Evolutionary conservation across 257 asterid genomes (phyloP), one percentile per base, ranked within the genome.

Genomic region (Gardenia jasminoides): DNA sequence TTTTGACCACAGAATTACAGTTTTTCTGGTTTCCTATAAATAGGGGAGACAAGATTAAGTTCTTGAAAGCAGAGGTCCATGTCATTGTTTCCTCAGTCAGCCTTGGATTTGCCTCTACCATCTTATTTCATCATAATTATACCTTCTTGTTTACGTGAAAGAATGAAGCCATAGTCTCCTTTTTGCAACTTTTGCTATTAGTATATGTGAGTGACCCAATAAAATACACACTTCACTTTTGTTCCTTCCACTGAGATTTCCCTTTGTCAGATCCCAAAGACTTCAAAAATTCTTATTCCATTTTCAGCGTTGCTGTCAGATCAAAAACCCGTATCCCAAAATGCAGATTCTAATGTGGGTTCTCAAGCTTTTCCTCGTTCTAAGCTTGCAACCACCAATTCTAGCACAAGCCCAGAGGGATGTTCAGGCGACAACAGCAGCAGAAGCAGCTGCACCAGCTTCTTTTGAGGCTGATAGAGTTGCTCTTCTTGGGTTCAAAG

Each of bases 401-500:
- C 6, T 36, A 12, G 65, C 80, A 15, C 67, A 74, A 44, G 10
- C 65, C 28, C 81, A 44, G 24, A 43, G 10, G 54, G 56, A 70
- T 43, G 36, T 70, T 43, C 56, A 70, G 26, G 74, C 43, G 10
- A 46, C 31, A 41, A 0, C 75, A 46, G 5, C 80, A 47, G 75
- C 67, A 46, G 64, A 46, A 68, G 4, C 31, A 43, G 1, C 72
- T 22, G 52, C 84, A 15, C 30, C 84, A 64, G 78, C 67, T 80
- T 95, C 98, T 59, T 85, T 92, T 33, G 75, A 70, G 17, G 73
- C 77, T 48, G 99, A 95, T 80, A 87, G 93, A 61, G 89, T 82
- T 47, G 97, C 99, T 33, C 97, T 95, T 70, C 83, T 92, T 56
- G 92, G 89, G 4, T 93, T 95, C 83, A 95, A 95, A 78, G 92